Evolutionary conservation across 169 alveolate species (phyloP).

Genomic region (Neospora caninum): DNA sequence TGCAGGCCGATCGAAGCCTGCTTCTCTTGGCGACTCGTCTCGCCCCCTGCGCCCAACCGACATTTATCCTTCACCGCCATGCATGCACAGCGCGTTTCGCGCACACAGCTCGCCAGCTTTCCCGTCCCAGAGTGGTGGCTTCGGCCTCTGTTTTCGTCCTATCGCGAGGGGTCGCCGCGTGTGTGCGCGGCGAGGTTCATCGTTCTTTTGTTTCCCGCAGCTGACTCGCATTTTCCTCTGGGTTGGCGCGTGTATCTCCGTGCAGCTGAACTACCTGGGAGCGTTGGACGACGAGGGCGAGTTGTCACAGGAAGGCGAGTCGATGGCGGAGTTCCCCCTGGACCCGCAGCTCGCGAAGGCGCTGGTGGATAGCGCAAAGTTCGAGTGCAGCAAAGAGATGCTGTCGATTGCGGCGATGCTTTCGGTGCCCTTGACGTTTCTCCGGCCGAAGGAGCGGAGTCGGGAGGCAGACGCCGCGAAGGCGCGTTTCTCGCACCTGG

Average conservation of each 20-base stretch:
- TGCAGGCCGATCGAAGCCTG: no score
- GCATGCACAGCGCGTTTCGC: no score
- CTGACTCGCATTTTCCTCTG: no score
- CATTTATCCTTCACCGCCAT: no score
- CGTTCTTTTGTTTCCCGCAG: no score
- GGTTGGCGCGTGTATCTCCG: slow-evolving; percentile 67
- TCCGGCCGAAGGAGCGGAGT: slow-evolving; percentile 91
- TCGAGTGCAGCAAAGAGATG: slow-evolving; percentile 67
- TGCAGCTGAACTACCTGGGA: slow-evolving; percentile 94
- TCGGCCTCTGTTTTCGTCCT: no score
- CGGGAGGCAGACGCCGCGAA: slow-evolving; percentile 73
- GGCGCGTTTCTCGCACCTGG: slow-evolving; percentile 92
- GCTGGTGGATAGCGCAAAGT: slow-evolving; percentile 72
- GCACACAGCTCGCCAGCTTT: no score
- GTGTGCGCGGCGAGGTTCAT: no score
- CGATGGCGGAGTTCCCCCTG: slow-evolving; percentile 98
- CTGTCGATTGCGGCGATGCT: slow-evolving; percentile 84
- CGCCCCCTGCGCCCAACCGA: no score
- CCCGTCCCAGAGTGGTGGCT: no score
- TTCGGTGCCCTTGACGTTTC: slow-evolving; percentile 92
- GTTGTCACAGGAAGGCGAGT: slow-evolving; percentile 94
- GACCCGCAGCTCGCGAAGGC: slow-evolving; percentile 98
- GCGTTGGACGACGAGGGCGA: slow-evolving; percentile 99
- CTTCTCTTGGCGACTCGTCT: no score
- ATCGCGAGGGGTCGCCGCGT: no score